Evolutionary conservation across 1,284 basidiomycete species (phyloP).

Genomic region (Trichosporon sp.): DNA sequence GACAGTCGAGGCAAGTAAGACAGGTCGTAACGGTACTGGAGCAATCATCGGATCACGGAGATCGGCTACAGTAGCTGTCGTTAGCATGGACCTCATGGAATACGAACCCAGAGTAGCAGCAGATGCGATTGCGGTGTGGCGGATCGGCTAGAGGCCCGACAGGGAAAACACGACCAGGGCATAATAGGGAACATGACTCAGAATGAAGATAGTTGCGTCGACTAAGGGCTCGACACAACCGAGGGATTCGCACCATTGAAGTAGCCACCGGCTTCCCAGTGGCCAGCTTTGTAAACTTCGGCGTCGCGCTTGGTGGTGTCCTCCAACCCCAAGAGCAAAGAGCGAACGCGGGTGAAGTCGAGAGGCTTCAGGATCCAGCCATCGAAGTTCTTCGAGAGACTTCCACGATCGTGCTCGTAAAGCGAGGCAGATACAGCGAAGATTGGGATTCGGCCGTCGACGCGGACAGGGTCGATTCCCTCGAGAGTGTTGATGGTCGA

Average conservation of each 20-base stretch:
- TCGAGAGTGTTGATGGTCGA: background rate
- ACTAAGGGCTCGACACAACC: background rate
- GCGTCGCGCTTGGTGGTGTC: conserved; percentile 56
- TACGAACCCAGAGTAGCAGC: background rate
- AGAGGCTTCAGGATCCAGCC: conserved; percentile 86
- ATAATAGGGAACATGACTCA: background rate
- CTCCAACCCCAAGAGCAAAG: conserved; percentile 60
- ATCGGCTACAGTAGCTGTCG: background rate
- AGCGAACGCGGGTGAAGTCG: conserved; percentile 67
- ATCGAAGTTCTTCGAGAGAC: conserved; percentile 65
- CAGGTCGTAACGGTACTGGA: background rate
- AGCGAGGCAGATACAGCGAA: conserved; percentile 79
- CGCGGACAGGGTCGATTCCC: conserved; percentile 31
- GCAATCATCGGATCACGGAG: background rate
- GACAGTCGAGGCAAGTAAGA: background rate
- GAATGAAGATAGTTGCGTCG: background rate
- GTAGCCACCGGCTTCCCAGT: conserved; percentile 72
- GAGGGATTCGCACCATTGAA: conserved; percentile 40
- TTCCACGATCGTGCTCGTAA: conserved; percentile 59
- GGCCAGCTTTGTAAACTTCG: conserved; percentile 60
- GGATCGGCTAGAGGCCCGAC: conserved; percentile 1
- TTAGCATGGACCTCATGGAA: background rate
- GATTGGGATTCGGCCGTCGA: conserved; percentile 71
- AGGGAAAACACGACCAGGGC: background rate
- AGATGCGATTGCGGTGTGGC: background rate